Percentiles rank a stretch among this genome's conserved stretches.
phyloP scores from a whole-genome alignment of 192 early-diverging fungal species.

The Coemansia sp. region DNA sequence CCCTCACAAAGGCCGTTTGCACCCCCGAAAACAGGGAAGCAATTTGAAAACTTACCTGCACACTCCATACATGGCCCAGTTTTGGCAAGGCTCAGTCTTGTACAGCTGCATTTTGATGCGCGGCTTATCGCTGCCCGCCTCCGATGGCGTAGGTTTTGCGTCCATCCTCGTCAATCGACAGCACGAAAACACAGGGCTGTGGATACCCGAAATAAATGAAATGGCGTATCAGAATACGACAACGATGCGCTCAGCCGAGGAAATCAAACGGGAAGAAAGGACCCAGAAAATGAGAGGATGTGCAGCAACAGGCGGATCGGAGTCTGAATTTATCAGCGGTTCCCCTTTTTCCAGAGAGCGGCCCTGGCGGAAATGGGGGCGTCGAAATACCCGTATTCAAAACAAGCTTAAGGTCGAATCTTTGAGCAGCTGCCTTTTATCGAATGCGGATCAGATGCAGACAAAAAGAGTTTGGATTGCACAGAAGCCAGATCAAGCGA shows the following conservation, averaged over 20 bases:
- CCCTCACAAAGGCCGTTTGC: not conserved
- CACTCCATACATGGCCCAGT: conserved; percentile 42
- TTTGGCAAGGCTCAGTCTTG: conserved; percentile 77
- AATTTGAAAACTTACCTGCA: conserved; percentile 57
- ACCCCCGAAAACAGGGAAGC: not conserved
- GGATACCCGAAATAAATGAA: no score
- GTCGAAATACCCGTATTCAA: conserved; percentile 2
- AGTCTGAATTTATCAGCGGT: conserved; percentile 23
- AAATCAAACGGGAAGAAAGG: not conserved
- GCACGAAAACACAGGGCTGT: no score
- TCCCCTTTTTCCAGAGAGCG: not conserved
- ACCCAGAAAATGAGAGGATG: conserved; percentile 7
- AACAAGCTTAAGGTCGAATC: conserved; percentile 6
- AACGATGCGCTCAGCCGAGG: not conserved
- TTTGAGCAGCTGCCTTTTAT: not conserved
- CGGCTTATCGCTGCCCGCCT: conserved; percentile 27
- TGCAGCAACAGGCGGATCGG: conserved; percentile 12
- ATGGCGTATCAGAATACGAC: no score
- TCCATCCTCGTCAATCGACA: not conserved
- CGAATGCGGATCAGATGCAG: not conserved
- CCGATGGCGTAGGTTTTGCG: conserved; percentile 9
- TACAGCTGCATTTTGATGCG: conserved; percentile 59
- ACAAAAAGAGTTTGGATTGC: not conserved
- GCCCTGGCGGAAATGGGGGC: not conserved
- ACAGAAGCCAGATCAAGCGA: conserved; percentile 2